Evolutionary conservation across 208 protist species (phyloP), one percentile per base, ranked within the genome.

Genomic region (Acanthamoeba polyphaga): DNA sequence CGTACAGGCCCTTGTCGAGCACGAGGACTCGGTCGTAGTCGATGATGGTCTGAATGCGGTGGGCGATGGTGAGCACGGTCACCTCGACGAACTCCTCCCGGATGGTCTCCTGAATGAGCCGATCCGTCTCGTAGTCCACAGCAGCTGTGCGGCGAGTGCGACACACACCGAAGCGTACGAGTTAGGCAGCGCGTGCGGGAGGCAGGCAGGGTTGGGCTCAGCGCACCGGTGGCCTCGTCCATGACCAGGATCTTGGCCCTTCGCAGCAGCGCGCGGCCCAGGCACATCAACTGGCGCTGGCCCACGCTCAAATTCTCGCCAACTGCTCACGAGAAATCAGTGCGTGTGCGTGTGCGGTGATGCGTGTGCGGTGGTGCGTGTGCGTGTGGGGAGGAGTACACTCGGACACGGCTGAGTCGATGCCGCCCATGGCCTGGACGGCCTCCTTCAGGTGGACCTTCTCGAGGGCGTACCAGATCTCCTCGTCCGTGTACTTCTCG

Each of bases 161-260:
- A 96, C 34, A 95, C 95, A 60, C 10, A 60, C 15, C n/a, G n/a
- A n/a, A n/a, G n/a, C n/a, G n/a, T n/a, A 60, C 55, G 55, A 60
- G 15, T 60, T 19, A 22, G 10, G 55, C 10, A 22, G 19, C 1
- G 38, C 38, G 38, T 38, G 38, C 10, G 7, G 19, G 2, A 19
- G 55, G 55, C 5, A 19, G 55, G 29, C 2, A 72, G 66, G 66
- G 24, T 3, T 13, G 29, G 15, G 34, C 34, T 10, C 15, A 12
- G 24, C 22, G 29, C 29, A 92, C 87, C 87, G 4, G 92, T 95
- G 34, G 92, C 92, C 34, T 95, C 99, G 96, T 99, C 99, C 55
- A 99, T 96, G 32, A 99, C 97, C 19, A 99, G 94, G 0, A 96
- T 34, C 32, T 85, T 85, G 15, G 94, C 32, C 29, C 87, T 19